Conservation (phyloP, 305 asterid species). For the Striga hermonthica region DNA sequence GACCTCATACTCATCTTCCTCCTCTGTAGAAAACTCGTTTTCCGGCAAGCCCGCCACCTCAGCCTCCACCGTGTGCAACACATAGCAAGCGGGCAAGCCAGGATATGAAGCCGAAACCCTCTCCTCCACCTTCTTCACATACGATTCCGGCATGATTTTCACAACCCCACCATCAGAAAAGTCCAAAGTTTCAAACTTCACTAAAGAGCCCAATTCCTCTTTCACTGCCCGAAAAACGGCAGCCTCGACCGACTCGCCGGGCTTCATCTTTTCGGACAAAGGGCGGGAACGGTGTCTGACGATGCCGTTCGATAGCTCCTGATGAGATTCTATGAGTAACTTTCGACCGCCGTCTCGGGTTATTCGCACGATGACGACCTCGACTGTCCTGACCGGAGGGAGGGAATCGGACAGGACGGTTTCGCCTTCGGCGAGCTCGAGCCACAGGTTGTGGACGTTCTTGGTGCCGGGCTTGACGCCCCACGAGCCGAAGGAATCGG, state of each 20-base stretch:
- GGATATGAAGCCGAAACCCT: constrained; percentile 75
- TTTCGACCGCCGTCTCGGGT: constrained; percentile 45
- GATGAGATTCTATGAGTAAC: constrained; percentile 81
- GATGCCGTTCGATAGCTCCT: constrained; percentile 73
- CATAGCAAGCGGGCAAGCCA: constrained; percentile 85
- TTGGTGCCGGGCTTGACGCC: constrained; percentile 92
- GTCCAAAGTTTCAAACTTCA: constrained; percentile 15
- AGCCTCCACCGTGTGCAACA: constrained; percentile 80
- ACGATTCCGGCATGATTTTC: constrained; percentile 55
- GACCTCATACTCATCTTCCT: constrained; percentile 59
- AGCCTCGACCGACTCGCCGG: constrained; percentile 69
- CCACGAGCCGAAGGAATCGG: constrained; percentile 83
- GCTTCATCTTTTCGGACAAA: constrained; percentile 92
- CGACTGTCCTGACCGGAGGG: constrained; percentile 77
- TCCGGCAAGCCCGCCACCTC: constrained; percentile 77
- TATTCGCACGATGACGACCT: constrained; percentile 71
- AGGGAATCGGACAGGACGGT: constrained; percentile 58
- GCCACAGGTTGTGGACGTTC: constrained; percentile 79
- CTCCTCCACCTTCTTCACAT: constrained; percentile 77
- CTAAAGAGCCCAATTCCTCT: constrained; percentile 74
- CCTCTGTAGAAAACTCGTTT: constrained; percentile 80
- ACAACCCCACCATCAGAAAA: constrained; percentile 34
- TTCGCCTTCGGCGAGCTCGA: constrained; percentile 84
- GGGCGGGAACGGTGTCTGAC: constrained; percentile 66
- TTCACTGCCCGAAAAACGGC: constrained; percentile 76